Conservation (phyloP, 1,284 basidiomycete genomes). For the Lignosus rhinocerotis region DNA sequence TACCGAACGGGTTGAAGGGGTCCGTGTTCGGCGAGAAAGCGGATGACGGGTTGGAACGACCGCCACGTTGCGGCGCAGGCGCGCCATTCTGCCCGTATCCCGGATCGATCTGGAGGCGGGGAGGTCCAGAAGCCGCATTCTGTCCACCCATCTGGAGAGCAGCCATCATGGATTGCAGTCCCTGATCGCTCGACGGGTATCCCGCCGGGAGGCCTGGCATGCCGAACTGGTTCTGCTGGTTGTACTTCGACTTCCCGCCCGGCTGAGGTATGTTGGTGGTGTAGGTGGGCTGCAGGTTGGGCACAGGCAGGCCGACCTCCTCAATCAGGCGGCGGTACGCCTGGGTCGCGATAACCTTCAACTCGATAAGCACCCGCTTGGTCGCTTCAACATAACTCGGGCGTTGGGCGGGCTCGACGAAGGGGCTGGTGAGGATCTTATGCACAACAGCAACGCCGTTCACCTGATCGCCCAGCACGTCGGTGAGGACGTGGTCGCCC, state of each 20-base stretch:
- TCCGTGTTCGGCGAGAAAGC: conserved; percentile 68
- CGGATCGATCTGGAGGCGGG: conserved; percentile 72
- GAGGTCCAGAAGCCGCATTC: conserved; percentile 76
- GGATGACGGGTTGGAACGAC: conserved; percentile 52
- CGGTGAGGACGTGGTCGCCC: conserved; percentile 86
- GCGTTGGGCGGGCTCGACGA: conserved; percentile 74
- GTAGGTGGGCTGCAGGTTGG: conserved; percentile 80
- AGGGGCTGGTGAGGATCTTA: conserved; percentile 87
- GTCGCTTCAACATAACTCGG: conserved; percentile 78
- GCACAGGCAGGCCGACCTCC: conserved; percentile 90
- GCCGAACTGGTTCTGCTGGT: conserved; percentile 54
- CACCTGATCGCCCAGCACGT: conserved; percentile 92
- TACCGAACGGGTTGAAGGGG: conserved; percentile 73
- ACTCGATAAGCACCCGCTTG: conserved; percentile 83
- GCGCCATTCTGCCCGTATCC: conserved; percentile 42
- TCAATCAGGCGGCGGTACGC: conserved; percentile 93
- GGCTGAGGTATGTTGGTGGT: conserved; percentile 60
- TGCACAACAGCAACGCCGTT: conserved; percentile 94
- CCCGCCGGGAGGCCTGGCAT: conserved; percentile 75
- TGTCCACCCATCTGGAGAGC: conserved; percentile 84
- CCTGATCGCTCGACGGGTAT: conserved; percentile 79
- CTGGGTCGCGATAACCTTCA: conserved; percentile 88
- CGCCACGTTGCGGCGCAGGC: conserved; percentile 30
- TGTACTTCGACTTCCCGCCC: conserved; percentile 60
- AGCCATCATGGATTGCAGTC: conserved; percentile 85